Conservation (phyloP, 768 basidiomycete species). For the Boletellus emodensis region DNA sequence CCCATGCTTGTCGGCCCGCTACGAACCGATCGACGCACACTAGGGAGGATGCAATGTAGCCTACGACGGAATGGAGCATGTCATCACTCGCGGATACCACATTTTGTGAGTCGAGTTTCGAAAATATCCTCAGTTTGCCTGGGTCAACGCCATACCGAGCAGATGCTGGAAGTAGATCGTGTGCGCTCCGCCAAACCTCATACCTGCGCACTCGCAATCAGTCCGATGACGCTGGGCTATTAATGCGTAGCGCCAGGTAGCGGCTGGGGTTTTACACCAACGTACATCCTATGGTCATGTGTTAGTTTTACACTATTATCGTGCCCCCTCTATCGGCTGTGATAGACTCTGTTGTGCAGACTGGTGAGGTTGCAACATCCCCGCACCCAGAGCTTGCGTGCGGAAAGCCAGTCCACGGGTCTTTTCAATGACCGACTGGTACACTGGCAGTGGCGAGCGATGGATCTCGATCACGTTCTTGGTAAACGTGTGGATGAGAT, state of each 20-base stretch:
- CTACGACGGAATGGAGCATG: constrained; percentile 37
- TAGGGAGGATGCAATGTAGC: constrained; percentile 43
- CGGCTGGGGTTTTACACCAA: constrained; percentile 3
- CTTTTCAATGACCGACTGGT: constrained; percentile 93
- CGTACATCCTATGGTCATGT: constrained; percentile 6
- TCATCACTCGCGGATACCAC: constrained; percentile 38
- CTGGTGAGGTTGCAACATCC: constrained; percentile 47
- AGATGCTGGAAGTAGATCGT: constrained; percentile 38
- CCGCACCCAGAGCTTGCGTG: constrained; percentile 84
- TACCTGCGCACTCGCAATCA: too few species aligned
- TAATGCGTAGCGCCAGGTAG: background rate
- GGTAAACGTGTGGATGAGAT: constrained; percentile 10
- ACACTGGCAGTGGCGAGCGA: constrained; percentile 82
- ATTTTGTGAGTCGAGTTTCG: constrained; percentile 36
- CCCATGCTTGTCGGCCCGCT: background rate
- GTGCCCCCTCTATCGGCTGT: constrained; percentile 29
- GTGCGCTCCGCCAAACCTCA: background rate
- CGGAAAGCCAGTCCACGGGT: constrained; percentile 89
- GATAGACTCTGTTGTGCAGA: constrained; percentile 28
- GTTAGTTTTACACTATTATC: constrained; percentile 10
- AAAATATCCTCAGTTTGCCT: background rate
- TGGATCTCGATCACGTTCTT: constrained; percentile 97
- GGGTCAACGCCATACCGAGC: background rate
- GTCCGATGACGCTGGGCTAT: too few species aligned
- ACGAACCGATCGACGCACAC: background rate